Evolutionary conservation across 2,329 filamentous ascomycete species (phyloP), one percentile per base, ranked within the genome.

Genomic region (Anthostomella pinea): DNA sequence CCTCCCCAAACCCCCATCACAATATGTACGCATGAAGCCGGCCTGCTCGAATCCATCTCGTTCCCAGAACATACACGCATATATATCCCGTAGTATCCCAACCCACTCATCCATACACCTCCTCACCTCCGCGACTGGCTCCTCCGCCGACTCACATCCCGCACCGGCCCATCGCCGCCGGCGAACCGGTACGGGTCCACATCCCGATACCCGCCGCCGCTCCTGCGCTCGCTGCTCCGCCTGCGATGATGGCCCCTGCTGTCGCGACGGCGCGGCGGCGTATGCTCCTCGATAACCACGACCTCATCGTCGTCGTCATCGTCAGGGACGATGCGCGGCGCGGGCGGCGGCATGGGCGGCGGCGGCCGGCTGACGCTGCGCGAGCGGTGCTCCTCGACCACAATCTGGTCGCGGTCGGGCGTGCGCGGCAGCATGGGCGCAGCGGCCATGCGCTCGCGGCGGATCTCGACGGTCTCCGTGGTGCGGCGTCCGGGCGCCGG

Each of bases 221-320:
- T 54, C 28, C 52, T 44, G 29, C 56, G 46, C 29, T 57, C 51
- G 28, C 44, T 47, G 35, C 48, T 46, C 24, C 46, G 39, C 19
- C 51, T 45, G 13, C 45, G 41, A 28, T 46, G 43, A 23, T 49
- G 49, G 24, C 45, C 32, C 30, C 48, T 46, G 30, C 57, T 59
- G 31, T 53, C 52, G 19, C 52, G 39, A 38, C 52, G 47, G 16
- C 50, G 39, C 39, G 53, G 45, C 22, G 53, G 47, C 18, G 48
- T 52, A 27, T 57, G 51, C 33, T 65, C 63, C 48, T 65, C 62
- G 22, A 62, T 47, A 8, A 66, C 61, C 2, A 66, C 45, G 11
- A 65, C 57, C 57, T 72, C 67, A 28, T 58, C 54, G 8, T 60
- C 58, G 20, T 54, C 45, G 39, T 50, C 45, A 33, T 54, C 43